Conservation (phyloP, 225 moss, liverwort and hornwort species). For the Antitrichia curtipendula region DNA sequence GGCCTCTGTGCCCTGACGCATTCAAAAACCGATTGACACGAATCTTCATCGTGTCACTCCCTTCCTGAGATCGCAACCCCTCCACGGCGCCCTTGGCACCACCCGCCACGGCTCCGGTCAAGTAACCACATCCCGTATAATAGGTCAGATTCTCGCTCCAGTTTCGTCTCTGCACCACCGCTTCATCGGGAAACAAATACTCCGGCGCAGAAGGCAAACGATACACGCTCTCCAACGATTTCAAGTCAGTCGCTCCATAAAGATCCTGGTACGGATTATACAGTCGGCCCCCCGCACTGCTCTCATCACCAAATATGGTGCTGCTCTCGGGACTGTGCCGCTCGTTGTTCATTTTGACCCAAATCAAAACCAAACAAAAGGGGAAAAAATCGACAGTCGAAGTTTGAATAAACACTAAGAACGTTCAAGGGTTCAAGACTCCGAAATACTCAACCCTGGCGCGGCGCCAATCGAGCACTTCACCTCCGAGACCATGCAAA, state of each 20-base stretch:
- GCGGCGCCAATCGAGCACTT: not conserved
- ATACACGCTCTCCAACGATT: constrained; percentile 57
- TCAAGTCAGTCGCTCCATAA: constrained; percentile 52
- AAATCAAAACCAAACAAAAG: not conserved
- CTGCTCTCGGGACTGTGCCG: constrained; percentile 1
- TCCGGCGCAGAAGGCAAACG: constrained; percentile 63
- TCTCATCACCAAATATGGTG: constrained; percentile 28
- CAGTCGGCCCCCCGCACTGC: constrained; percentile 30
- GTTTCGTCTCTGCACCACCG: constrained; percentile 62
- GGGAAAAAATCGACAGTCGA: not conserved
- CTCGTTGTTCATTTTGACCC: constrained; percentile 6
- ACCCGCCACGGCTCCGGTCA: constrained; percentile 47
- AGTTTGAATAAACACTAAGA: not conserved
- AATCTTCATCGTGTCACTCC: constrained; percentile 63
- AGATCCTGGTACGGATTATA: constrained; percentile 76
- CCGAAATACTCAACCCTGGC: not conserved
- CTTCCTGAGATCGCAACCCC: constrained; percentile 55
- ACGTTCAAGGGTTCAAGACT: not conserved
- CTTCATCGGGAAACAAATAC: constrained; percentile 72
- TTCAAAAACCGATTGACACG: constrained; percentile 66
- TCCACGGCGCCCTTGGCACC: constrained; percentile 50
- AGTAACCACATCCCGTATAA: constrained; percentile 65
- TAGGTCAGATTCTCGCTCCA: constrained; percentile 94
- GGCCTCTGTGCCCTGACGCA: constrained; percentile 59
- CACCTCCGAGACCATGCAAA: not conserved